Percentiles rank a stretch among this genome's conserved stretches.
phyloP scores from a whole-genome alignment of 1,284 basidiomycete genomes.

The Ustilago cynodontis region DNA sequence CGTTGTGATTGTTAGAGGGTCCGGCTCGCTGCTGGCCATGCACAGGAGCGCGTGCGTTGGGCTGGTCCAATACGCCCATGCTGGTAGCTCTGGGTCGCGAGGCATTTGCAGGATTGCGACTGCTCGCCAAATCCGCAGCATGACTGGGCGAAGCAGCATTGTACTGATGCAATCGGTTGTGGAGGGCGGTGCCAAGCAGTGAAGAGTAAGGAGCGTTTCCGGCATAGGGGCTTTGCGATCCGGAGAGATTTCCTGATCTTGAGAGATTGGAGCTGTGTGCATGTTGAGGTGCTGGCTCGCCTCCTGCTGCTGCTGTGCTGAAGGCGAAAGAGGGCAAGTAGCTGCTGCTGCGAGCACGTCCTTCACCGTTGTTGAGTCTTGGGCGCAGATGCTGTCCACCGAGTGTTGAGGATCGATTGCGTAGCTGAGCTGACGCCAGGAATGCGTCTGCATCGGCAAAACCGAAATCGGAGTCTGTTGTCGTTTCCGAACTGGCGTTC shows the following conservation, averaged over 20 bases:
- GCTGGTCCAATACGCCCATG: constrained; percentile 49
- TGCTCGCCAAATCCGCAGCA: neutral
- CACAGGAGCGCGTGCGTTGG: constrained; percentile 17
- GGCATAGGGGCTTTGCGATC: constrained; percentile 33
- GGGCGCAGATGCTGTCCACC: constrained; percentile 39
- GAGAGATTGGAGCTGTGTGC: constrained; percentile 7
- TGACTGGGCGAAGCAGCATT: constrained; percentile 15
- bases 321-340: constrained; percentile 42
- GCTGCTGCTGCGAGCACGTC: constrained; percentile 51
- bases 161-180: constrained; percentile 42
- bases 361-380: constrained; percentile 26
- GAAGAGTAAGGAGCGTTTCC: constrained; percentile 35
- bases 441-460: constrained; percentile 21
- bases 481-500: neutral
- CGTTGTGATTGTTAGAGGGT: neutral
- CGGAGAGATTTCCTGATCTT: constrained; percentile 24
- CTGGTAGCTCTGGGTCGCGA: constrained; percentile 45
- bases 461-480: constrained; percentile 12
- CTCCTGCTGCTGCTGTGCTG: constrained; percentile 3
- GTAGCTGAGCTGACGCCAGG: constrained; percentile 23
- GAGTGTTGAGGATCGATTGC: constrained; percentile 44
- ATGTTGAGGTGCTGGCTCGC: constrained; percentile 16
- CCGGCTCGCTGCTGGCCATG: constrained; percentile 14
- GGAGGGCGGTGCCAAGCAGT: constrained; percentile 40
- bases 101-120: constrained; percentile 9